Conservation (phyloP, 2,329 filamentous ascomycete genomes). For the Trichoderma sp. region DNA sequence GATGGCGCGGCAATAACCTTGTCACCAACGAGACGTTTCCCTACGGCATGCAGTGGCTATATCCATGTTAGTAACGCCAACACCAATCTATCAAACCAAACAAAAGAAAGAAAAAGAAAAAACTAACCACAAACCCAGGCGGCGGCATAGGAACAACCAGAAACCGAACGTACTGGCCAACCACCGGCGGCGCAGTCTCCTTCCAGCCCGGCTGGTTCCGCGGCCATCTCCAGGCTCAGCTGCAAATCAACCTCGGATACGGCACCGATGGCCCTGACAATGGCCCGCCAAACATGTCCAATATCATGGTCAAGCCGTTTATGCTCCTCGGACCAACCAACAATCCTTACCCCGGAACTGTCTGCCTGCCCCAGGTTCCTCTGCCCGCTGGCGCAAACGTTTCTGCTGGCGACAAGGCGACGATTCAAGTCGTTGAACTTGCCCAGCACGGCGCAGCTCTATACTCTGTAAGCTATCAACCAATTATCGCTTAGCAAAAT, state of each 20-base stretch:
- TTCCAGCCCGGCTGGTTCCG: constrained; percentile 96
- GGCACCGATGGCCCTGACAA: constrained; percentile 62
- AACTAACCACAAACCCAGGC: constrained; percentile 50
- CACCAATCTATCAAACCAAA: background rate
- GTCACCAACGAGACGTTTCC: constrained; percentile 74
- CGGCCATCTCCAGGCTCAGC: constrained; percentile 75
- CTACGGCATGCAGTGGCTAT: constrained; percentile 93
- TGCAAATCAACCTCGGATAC: constrained; percentile 90
- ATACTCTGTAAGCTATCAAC: constrained; percentile 63
- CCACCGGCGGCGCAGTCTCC: constrained; percentile 79
- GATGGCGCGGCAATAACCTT: constrained; percentile 83
- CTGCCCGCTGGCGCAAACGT: constrained; percentile 69
- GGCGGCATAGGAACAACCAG: constrained; percentile 73
- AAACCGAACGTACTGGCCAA: constrained; percentile 91
- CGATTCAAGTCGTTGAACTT: constrained; percentile 81
- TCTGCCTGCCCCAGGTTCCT: constrained; percentile 87
- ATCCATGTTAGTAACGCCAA: constrained; percentile 69
- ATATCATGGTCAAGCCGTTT: constrained; percentile 75
- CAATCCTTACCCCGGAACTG: constrained; percentile 78
- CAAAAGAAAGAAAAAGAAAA: background rate
- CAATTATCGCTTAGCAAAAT: background rate
- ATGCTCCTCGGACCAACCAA: constrained; percentile 79
- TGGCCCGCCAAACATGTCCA: constrained; percentile 82
- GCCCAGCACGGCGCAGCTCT: constrained; percentile 80
- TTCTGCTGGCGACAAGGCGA: constrained; percentile 80